phyloP scores from a whole-genome alignment of 441 rosid genomes.

The Monsonia emarginata region DNA sequence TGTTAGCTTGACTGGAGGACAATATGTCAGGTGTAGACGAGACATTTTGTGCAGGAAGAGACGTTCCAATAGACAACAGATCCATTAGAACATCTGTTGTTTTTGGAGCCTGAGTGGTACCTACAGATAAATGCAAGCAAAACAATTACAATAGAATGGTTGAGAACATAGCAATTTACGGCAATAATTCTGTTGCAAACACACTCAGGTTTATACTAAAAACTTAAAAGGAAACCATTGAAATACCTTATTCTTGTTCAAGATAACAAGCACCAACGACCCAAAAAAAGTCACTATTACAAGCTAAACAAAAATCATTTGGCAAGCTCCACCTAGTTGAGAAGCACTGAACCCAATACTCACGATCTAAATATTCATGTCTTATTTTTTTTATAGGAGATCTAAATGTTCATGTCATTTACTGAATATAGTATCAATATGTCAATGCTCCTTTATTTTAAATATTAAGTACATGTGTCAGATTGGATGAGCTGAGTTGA shows the following conservation, averaged over 20 bases:
- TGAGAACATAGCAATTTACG: no score
- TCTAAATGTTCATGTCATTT: neutral
- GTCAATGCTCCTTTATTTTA: neutral
- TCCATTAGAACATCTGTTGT: constrained; percentile 73
- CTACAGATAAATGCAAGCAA: constrained; percentile 26
- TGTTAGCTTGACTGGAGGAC: constrained; percentile 37
- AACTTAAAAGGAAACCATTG: no score
- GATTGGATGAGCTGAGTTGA: no score
- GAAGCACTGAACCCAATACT: neutral
- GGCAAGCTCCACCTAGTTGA: neutral
- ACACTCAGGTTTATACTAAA: no score
- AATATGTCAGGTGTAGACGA: constrained; percentile 45
- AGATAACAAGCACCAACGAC: no score
- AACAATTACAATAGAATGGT: neutral
- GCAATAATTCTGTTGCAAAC: no score
- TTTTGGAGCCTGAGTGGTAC: constrained; percentile 49
- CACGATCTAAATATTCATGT: neutral
- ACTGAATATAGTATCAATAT: neutral
- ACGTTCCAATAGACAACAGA: constrained; percentile 75
- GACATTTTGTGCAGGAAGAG: constrained; percentile 41
- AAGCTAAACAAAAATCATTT: no score
- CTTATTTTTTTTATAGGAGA: no score
- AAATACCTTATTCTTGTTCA: no score
- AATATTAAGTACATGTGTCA: neutral
- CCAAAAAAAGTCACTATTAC: no score